Base-by-base conservation (phyloP, 805 yeast genomes). In the Lachancea thermotolerans region DNA sequence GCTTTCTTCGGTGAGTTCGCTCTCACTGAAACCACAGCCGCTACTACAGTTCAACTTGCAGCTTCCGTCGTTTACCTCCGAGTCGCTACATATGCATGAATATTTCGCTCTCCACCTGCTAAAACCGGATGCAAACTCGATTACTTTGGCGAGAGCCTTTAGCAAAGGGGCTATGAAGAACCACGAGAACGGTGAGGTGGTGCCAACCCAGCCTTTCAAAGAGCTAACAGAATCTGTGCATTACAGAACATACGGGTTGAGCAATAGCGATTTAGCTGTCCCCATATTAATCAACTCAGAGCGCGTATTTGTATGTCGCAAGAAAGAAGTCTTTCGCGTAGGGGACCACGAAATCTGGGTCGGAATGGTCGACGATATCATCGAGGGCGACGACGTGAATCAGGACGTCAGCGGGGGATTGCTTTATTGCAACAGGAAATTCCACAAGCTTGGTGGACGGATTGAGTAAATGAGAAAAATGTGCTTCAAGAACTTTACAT, bases 261-360 rank as follows among this genome's bases (percentile, higher is more conserved):
- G 49, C 3, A 39, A 39, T 36, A 48, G 40, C 10, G 48, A 56
- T 1, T 41, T 66, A 5, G 54, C 67, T 31, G 63, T 81, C 9
- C 93, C 95, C 0, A 65, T 85, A 0, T 55, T 85, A 46, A 68
- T 67, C 17, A 70, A 74, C 18, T 73, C 79, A 30, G 89, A 82
- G 50, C 66, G 79, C 39, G 75, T 80, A 1, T 65, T 85, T 49
- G 73, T 85, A 15, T 85, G 93, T 59, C 69, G 74, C 44, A 76
- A 75, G 43, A 67, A 63, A 37, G 66, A 71, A 21, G 76, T 74
- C 3, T 72, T 84, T 41, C 60, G 61, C 10, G 82, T 88, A 1
- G 89, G 85, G 49, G 88, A 85, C 57, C 98, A 91, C 65, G 96
- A 90, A 59, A 79, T 91, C 3, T 87, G 96, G 93, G 78, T 89